A percentile compares a stretch with the other conserved stretches of the same genome.
These are phyloP conservation scores for Vigna mungo DNA, from an alignment of 306 rosid species.

Conservation along the genomic window DNA sequence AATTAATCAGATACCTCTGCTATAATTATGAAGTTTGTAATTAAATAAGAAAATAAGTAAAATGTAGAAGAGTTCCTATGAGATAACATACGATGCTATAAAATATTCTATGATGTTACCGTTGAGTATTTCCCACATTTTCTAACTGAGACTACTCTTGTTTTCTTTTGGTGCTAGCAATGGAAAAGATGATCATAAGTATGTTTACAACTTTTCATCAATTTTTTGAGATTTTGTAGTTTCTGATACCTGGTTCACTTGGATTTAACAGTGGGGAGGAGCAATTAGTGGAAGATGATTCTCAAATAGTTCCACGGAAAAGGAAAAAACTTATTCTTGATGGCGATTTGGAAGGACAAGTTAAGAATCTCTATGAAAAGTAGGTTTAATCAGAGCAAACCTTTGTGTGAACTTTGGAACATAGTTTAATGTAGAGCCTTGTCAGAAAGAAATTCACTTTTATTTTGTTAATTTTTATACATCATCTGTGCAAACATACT, in stretches of 20 bases:
- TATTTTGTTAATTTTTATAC: not conserved
- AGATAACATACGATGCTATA: too few species aligned
- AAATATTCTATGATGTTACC: too few species aligned
- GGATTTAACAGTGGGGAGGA: slow-evolving; percentile 55
- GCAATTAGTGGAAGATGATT: slow-evolving; percentile 54
- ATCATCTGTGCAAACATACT: not conserved
- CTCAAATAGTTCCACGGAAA: slow-evolving; percentile 56
- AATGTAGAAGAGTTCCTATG: too few species aligned
- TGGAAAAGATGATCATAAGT: slow-evolving; percentile 53
- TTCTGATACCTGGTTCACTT: slow-evolving; percentile 48
- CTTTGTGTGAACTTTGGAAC: slow-evolving; percentile 24
- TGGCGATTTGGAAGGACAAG: slow-evolving; percentile 66
- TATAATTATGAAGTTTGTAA: too few species aligned
- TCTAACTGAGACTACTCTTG: not conserved
- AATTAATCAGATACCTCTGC: too few species aligned
- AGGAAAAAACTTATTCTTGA: slow-evolving; percentile 72
- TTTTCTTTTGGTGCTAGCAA: slow-evolving; percentile 44
- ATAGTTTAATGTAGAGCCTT: slow-evolving; percentile 30
- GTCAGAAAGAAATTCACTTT: slow-evolving; percentile 17
- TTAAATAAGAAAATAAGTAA: too few species aligned
- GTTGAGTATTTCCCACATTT: too few species aligned
- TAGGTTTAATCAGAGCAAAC: slow-evolving; percentile 49
- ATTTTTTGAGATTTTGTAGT: slow-evolving; percentile 36
- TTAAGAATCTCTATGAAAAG: slow-evolving; percentile 81
- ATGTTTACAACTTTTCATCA: slow-evolving; percentile 35